Evolutionary conservation across 1,139 yeast genomes (phyloP).

Genomic region (Saccharomyces uvarum): DNA sequence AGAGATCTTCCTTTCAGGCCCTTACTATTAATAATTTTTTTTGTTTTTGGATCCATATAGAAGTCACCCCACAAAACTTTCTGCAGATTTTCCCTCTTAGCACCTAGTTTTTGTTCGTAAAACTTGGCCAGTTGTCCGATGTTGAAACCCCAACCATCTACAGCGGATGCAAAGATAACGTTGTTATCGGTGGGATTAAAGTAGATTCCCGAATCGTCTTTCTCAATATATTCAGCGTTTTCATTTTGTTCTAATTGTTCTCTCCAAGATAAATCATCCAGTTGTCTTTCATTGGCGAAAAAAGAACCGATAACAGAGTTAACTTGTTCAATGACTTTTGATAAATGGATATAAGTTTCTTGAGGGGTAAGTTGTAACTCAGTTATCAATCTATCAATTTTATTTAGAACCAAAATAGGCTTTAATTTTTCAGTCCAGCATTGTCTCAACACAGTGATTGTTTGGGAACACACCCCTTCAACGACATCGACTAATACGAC

Average conservation of each 20-base stretch:
- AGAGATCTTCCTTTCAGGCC: conserved; percentile 43
- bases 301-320: conserved; percentile 92
- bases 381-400: conserved; percentile 75
- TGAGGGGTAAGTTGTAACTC: conserved; percentile 76
- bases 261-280: conserved; percentile 78
- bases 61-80: conserved; percentile 96
- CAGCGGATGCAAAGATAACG: conserved; percentile 88
- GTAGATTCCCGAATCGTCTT: conserved; percentile 75
- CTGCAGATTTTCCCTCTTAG: conserved; percentile 67
- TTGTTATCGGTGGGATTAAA: conserved; percentile 86
- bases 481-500: conserved; percentile 92
- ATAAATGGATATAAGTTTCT: conserved; percentile 79
- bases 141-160: conserved; percentile 97
- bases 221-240: conserved; percentile 57
- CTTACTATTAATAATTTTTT: conserved; percentile 61
- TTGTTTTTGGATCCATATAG: conserved; percentile 82
- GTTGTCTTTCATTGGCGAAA: conserved; percentile 89
- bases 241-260: conserved; percentile 49
- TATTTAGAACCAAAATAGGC: conserved; percentile 86
- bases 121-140: conserved; percentile 81
- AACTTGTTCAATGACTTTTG: conserved; percentile 79
- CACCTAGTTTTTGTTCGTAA: conserved; percentile 77
- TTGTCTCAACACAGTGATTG: conserved; percentile 88
- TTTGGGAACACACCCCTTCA: conserved; percentile 97
- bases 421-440: conserved; percentile 90